Evolutionary conservation across 345 rosid species (phyloP).

Genomic region (Noccaea caerulescens): DNA sequence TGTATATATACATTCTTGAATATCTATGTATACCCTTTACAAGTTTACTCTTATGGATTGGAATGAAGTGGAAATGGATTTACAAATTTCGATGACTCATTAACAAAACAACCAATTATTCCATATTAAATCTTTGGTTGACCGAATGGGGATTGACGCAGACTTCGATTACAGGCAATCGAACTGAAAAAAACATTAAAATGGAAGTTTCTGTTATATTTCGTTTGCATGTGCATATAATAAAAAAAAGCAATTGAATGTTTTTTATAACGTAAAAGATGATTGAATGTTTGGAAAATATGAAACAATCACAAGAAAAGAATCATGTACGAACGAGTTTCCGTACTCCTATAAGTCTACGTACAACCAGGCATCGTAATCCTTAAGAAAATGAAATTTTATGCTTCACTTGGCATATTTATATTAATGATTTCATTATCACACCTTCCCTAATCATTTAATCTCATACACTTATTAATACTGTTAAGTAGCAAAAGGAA

Average conservation of each 20-base stretch:
- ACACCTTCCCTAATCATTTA: conserved; percentile 29
- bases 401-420: conserved; percentile 27
- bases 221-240: conserved; percentile 41
- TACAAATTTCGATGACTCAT: conserved; percentile 7
- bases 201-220: conserved; percentile 45
- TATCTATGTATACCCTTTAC: too few relatives aligned
- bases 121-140: conserved; percentile 23
- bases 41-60: conserved; percentile 4
- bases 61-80: background rate
- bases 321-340: conserved; percentile 30
- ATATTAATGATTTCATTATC: conserved; percentile 20
- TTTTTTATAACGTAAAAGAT: conserved; percentile 28
- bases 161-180: conserved; percentile 20
- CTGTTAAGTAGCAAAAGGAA: conserved; percentile 13
- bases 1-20: too few relatives aligned
- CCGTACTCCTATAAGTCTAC: conserved; percentile 39
- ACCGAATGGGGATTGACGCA: conserved; percentile 25
- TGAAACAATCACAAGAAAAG: conserved; percentile 11
- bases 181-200: conserved; percentile 17
- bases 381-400: conserved; percentile 9
- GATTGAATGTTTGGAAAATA: conserved; percentile 28
- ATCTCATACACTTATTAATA: conserved; percentile 8
- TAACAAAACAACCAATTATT: conserved; percentile 10
- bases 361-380: conserved; percentile 39
- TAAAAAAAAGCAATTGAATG: conserved; percentile 20